Conservation (phyloP, 495 filamentous ascomycete genomes). For the Talaromyces ruber region DNA sequence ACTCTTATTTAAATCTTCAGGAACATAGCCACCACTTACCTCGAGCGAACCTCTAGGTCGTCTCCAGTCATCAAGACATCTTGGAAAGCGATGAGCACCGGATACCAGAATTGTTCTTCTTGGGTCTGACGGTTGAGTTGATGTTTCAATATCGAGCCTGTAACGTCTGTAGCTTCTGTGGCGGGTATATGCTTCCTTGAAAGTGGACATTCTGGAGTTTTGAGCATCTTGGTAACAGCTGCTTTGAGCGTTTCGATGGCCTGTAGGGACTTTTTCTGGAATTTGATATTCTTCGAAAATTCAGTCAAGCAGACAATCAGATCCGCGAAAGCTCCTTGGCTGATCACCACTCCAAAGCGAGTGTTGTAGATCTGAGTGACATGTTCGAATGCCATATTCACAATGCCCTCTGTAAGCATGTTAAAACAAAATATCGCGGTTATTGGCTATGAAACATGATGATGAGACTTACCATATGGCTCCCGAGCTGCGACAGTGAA, state of each 20-base stretch:
- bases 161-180: conserved; percentile 31
- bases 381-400: conserved; percentile 93
- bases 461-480: conserved; percentile 54
- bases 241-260: conserved; percentile 92
- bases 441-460: background rate
- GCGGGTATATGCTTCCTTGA: conserved; percentile 45
- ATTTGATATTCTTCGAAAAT: conserved; percentile 95
- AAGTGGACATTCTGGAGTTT: conserved; percentile 90
- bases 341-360: conserved; percentile 92
- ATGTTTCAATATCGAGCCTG: conserved; percentile 36
- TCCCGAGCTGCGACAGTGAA: conserved; percentile 94
- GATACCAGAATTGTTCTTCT: conserved; percentile 98
- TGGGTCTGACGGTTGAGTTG: conserved; percentile 54
- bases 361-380: conserved; percentile 97
- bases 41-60: conserved; percentile 90
- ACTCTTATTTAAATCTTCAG: background rate
- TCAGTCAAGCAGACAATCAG: conserved; percentile 93
- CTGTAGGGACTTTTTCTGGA: conserved; percentile 95
- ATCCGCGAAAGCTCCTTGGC: conserved; percentile 93
- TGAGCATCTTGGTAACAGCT: conserved; percentile 86
- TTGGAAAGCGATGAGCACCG: conserved; percentile 94
- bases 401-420: conserved; percentile 65
- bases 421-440: conserved; percentile 17
- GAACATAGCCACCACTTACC: conserved; percentile 21
- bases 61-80: conserved; percentile 99